These are phyloP conservation scores for Pontederia paniculata DNA, from an alignment of 176 grass and related monocot species.

Conservation along the genomic window DNA sequence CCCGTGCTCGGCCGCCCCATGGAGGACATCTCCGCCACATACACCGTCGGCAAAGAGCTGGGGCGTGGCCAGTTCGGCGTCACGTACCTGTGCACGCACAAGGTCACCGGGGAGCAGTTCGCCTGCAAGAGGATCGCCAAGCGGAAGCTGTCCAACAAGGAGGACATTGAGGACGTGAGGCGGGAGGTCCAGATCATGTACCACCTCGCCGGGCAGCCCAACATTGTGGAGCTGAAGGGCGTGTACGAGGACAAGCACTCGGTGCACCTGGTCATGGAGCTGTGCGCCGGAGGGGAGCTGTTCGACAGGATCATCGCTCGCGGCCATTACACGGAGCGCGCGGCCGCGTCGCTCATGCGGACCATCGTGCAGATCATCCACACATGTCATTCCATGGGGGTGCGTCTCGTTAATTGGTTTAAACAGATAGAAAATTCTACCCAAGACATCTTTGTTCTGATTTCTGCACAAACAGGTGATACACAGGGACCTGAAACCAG, in stretches of 20 bases:
- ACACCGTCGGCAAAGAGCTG: slow-evolving; percentile 69
- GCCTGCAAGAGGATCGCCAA: slow-evolving; percentile 18
- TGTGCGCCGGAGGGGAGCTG: slow-evolving; percentile 13
- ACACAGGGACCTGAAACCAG: slow-evolving; percentile 15
- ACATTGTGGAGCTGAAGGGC: slow-evolving; percentile 19
- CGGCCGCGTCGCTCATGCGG: slow-evolving; percentile 11
- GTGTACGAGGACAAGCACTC: slow-evolving; percentile 17
- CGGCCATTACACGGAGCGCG: slow-evolving; percentile 16
- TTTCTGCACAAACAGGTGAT: neutral
- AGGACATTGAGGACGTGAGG: slow-evolving; percentile 20
- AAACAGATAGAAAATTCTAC: no score
- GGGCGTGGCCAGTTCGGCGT: slow-evolving; percentile 83
- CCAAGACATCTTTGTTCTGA: no score
- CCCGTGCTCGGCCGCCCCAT: slow-evolving; percentile 50
- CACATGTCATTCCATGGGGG: slow-evolving; percentile 17
- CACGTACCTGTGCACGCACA: slow-evolving; percentile 81
- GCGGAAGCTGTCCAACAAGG: slow-evolving; percentile 13
- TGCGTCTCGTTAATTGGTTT: no score
- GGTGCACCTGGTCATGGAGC: slow-evolving; percentile 21
- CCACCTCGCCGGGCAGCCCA: slow-evolving; percentile 8
- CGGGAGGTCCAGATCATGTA: slow-evolving; percentile 20
- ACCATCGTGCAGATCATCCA: slow-evolving; percentile 17
- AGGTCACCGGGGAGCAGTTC: slow-evolving; percentile 5
- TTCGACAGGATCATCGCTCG: slow-evolving; percentile 16
- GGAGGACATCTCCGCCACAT: slow-evolving; percentile 47